These are phyloP conservation scores for Podaxis sp. DNA, from an alignment of 768 basidiomycete genomes.

Conservation along the genomic window DNA sequence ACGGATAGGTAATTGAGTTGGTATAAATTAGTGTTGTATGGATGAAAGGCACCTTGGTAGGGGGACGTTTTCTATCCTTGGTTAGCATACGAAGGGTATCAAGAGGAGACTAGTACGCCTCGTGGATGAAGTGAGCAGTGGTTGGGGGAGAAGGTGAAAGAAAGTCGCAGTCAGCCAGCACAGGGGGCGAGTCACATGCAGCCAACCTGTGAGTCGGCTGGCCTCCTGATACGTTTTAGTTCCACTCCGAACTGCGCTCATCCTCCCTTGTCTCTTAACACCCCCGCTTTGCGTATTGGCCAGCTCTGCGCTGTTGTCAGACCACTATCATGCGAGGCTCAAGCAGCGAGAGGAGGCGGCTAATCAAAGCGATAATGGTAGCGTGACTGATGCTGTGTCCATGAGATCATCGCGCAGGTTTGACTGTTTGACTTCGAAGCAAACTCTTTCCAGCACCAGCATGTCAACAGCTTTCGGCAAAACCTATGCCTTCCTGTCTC, in stretches of 20 bases:
- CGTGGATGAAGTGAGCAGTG: not conserved
- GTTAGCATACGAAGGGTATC: slow-evolving; percentile 11
- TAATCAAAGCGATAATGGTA: not conserved
- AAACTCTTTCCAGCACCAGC: not conserved
- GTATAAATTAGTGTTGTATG: not conserved
- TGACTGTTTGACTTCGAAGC: not conserved
- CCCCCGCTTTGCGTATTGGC: not conserved
- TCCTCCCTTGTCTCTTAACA: not conserved
- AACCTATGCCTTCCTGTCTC: not conserved
- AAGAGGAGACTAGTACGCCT: not conserved
- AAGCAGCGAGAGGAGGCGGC: not conserved
- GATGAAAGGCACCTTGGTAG: slow-evolving; percentile 1
- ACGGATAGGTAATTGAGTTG: not conserved
- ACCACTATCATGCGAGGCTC: not conserved
- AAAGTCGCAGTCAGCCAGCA: slow-evolving; percentile 5
- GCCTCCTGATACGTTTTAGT: not conserved
- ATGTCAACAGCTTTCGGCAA: slow-evolving; percentile 10
- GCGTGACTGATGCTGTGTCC: not conserved
- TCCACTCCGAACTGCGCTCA: not conserved
- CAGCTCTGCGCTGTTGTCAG: not conserved
- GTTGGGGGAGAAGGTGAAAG: not conserved
- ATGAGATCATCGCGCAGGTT: not conserved
- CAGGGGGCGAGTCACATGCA: slow-evolving; percentile 12
- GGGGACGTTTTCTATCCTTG: slow-evolving; percentile 1
- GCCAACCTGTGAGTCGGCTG: not conserved